phyloP scores from a whole-genome alignment of 495 filamentous ascomycete species.

The Apiosordaria backusii region DNA sequence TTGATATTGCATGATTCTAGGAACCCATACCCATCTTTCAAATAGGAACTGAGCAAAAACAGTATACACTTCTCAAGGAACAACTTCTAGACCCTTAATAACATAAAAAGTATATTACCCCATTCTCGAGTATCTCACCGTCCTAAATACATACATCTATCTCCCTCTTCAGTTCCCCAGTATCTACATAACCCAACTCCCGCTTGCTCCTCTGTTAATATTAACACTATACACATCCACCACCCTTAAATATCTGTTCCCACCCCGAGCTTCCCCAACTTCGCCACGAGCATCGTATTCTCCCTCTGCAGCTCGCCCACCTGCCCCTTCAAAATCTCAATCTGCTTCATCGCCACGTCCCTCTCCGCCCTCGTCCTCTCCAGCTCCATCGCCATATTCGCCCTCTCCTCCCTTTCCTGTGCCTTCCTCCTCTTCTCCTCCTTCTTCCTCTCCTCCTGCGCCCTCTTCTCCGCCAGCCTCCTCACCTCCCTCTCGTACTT shows the following conservation, averaged over 20 bases:
- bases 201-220: not conserved
- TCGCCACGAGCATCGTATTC: slow-evolving; percentile 56
- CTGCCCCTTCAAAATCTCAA: slow-evolving; percentile 59
- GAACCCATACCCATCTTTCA: not conserved
- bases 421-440: slow-evolving; percentile 54
- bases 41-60: not conserved
- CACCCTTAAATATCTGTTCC: not conserved
- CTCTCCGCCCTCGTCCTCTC: slow-evolving; percentile 53
- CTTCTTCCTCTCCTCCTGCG: slow-evolving; percentile 56
- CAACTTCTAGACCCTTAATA: too few species aligned
- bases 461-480: slow-evolving; percentile 61
- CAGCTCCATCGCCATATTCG: slow-evolving; percentile 45
- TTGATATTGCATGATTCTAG: not conserved
- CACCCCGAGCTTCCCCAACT: slow-evolving; percentile 37
- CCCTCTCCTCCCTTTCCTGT: slow-evolving; percentile 52
- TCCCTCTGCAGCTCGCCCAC: slow-evolving; percentile 63
- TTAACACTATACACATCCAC: not conserved
- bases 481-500: slow-evolving; percentile 59
- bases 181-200: not conserved
- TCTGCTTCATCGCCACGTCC: slow-evolving; percentile 54
- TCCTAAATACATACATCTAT: not conserved
- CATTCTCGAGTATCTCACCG: too few species aligned
- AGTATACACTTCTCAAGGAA: too few species aligned
- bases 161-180: not conserved
- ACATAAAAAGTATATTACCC: too few species aligned